phyloP scores from a whole-genome alignment of 345 rosid genomes.

The Viola odorata region DNA sequence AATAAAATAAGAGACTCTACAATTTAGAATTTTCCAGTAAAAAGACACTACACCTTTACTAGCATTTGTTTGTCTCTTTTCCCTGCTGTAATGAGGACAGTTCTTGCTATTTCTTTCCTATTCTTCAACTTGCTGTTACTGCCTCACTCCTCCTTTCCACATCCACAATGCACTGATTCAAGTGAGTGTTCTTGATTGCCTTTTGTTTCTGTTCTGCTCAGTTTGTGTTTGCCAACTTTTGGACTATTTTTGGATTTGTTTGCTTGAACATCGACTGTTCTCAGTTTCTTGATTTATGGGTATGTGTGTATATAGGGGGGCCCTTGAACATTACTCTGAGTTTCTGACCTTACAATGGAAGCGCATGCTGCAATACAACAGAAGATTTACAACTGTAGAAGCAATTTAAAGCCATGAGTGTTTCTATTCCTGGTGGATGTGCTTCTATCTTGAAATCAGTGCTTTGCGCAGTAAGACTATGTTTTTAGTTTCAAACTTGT shows the following conservation, averaged over 20 bases:
- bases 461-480: slow-evolving; percentile 68
- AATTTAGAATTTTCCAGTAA: too few species aligned
- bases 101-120: slow-evolving; percentile 31
- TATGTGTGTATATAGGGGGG: slow-evolving; percentile 36
- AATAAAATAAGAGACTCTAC: too few species aligned
- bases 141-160: slow-evolving; percentile 35
- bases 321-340: slow-evolving; percentile 57
- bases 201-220: not conserved
- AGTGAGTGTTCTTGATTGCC: slow-evolving; percentile 31
- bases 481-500: not conserved
- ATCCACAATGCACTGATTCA: slow-evolving; percentile 60
- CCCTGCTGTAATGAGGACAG: slow-evolving; percentile 33
- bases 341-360: slow-evolving; percentile 77
- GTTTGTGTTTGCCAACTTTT: not conserved
- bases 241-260: not conserved
- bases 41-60: too few species aligned
- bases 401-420: slow-evolving; percentile 66
- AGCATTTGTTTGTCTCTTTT: slow-evolving; percentile 2
- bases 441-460: slow-evolving; percentile 62
- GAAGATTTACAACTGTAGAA: slow-evolving; percentile 60
- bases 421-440: slow-evolving; percentile 53
- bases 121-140: slow-evolving; percentile 35
- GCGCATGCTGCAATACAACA: slow-evolving; percentile 75
- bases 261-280: not conserved
- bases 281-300: slow-evolving; percentile 8